Percentiles rank a stretch among this genome's conserved stretches.
phyloP scores from a whole-genome alignment of 768 basidiomycete genomes.

The Lentinula boryana region DNA sequence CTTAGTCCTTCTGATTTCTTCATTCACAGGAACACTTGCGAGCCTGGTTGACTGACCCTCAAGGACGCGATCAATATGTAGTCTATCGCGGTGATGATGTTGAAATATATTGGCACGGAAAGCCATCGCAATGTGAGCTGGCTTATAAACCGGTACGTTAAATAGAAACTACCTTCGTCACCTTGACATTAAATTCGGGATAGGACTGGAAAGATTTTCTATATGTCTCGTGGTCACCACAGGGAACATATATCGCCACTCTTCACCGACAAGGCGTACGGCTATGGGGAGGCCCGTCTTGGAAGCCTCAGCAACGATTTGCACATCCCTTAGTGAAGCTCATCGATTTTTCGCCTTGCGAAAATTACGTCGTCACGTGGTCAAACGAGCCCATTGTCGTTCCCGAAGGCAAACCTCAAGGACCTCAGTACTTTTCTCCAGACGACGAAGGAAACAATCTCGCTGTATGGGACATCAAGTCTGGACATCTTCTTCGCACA shows the following conservation, averaged over 20 bases:
- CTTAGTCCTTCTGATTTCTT: background rate
- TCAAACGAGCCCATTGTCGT: slow-evolving; percentile 90
- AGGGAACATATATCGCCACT: slow-evolving; percentile 91
- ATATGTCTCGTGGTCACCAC: slow-evolving; percentile 95
- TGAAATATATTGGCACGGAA: slow-evolving; percentile 88
- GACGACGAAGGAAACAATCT: slow-evolving; percentile 97
- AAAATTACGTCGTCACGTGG: slow-evolving; percentile 96
- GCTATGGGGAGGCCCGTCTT: slow-evolving; percentile 91
- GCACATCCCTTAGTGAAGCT: slow-evolving; percentile 94
- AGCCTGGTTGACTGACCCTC: slow-evolving; percentile 89
- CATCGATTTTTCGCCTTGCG: slow-evolving; percentile 96
- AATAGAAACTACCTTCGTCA: slow-evolving; percentile 4
- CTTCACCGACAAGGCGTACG: slow-evolving; percentile 94
- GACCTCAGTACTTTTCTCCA: slow-evolving; percentile 80
- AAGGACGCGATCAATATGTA: slow-evolving; percentile 93
- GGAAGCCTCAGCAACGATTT: slow-evolving; percentile 84
- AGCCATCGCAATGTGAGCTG: slow-evolving; percentile 79
- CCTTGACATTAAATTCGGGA: slow-evolving; percentile 5
- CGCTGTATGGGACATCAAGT: slow-evolving; percentile 98
- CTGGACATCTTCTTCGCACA: slow-evolving; percentile 86
- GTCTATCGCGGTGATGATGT: slow-evolving; percentile 92
- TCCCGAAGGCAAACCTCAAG: slow-evolving; percentile 73
- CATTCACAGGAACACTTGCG: slow-evolving; percentile 80
- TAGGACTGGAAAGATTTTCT: slow-evolving; percentile 94
- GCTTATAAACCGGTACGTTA: slow-evolving; percentile 69